Percentiles rank a stretch among this genome's conserved stretches.
These are phyloP conservation scores for Coniochaeta ligniaria DNA, from an alignment of 2,329 filamentous ascomycete genomes.

Conservation along the genomic window DNA sequence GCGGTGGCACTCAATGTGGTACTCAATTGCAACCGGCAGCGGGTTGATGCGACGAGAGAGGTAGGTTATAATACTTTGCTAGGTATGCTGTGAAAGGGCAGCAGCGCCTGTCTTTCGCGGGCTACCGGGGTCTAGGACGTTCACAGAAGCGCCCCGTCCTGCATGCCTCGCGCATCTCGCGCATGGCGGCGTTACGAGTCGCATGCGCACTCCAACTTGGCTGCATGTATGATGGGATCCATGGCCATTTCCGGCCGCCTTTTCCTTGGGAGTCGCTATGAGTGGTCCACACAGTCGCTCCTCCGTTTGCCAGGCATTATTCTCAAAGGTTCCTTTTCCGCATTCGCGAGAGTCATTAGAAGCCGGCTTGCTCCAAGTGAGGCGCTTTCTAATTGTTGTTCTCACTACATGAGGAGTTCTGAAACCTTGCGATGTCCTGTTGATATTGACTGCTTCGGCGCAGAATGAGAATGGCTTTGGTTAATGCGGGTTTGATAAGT, in stretches of 20 bases:
- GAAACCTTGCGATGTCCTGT: neutral
- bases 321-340: neutral
- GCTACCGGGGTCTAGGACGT: neutral
- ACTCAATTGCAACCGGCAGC: neutral
- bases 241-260: neutral
- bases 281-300: neutral
- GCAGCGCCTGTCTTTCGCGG: neutral
- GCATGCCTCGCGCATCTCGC: neutral
- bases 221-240: neutral
- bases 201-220: neutral
- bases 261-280: neutral
- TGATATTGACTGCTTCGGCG: neutral
- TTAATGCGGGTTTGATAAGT: neutral
- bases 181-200: neutral
- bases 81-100: neutral
- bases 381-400: neutral
- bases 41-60: too few relatives aligned
- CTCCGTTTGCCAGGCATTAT: neutral
- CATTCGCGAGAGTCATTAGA: neutral
- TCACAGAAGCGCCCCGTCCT: neutral
- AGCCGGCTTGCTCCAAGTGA: neutral
- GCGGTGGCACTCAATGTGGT: neutral
- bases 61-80: neutral
- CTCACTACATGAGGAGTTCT: neutral
- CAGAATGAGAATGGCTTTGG: neutral